A percentile compares a stretch with the other conserved stretches of the same genome.
phyloP scores from a whole-genome alignment of 495 filamentous ascomycete species.

The Hypoxylon perforatum region DNA sequence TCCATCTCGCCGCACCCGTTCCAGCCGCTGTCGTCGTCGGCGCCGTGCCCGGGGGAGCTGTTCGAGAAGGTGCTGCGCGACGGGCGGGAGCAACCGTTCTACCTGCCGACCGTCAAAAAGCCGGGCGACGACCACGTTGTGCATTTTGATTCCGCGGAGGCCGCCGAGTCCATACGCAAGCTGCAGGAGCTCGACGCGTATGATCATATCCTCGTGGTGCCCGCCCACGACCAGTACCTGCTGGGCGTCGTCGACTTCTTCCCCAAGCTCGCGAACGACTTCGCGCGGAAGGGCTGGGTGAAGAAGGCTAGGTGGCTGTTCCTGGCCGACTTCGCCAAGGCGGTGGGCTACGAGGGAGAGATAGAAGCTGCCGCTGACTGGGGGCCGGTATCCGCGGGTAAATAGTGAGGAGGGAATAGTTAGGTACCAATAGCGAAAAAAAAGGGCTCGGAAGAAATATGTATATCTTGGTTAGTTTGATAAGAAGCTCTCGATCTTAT shows the following conservation, averaged over 20 bases:
- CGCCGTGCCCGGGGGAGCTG: constrained; percentile 52
- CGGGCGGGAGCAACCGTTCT: constrained; percentile 49
- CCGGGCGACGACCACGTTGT: constrained; percentile 15
- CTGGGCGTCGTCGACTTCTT: constrained; percentile 61
- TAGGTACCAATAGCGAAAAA: not conserved
- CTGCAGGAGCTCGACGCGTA: constrained; percentile 62
- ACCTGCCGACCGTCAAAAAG: constrained; percentile 34
- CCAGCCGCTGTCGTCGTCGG: not conserved
- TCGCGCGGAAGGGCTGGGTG: constrained; percentile 63
- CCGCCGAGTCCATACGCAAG: constrained; percentile 53
- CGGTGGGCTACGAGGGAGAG: constrained; percentile 46
- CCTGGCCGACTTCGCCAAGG: constrained; percentile 62
- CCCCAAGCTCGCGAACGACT: constrained; percentile 62
- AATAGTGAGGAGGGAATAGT: not conserved
- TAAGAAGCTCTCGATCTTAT: constrained; percentile 1
- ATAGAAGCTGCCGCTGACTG: constrained; percentile 29
- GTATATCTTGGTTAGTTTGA: not conserved
- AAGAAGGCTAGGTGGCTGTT: constrained; percentile 64
- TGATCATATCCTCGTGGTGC: constrained; percentile 61
- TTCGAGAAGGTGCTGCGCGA: constrained; percentile 52
- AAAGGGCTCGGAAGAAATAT: not conserved
- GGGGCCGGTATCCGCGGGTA: not conserved
- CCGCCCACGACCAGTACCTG: constrained; percentile 65
- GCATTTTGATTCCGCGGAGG: constrained; percentile 42
- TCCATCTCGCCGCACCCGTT: constrained; percentile 56